Evolutionary conservation across 2,329 filamentous ascomycete species (phyloP), one percentile per base, ranked within the genome.

Genomic region (Dendrostoma leiphaemia): DNA sequence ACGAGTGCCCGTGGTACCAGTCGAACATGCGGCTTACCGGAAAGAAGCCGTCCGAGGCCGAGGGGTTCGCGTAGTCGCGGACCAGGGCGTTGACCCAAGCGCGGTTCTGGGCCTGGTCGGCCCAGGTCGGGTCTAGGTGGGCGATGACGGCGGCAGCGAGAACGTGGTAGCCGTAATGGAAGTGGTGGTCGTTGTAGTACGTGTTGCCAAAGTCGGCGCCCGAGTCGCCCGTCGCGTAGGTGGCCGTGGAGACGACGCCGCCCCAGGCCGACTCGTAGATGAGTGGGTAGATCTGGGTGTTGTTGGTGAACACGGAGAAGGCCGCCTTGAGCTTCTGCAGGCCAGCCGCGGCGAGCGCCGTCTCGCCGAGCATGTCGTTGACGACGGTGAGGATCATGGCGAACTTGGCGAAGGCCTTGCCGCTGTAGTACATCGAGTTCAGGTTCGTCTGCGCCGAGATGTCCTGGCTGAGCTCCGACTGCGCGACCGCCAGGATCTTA

Each of bases 1-100:
- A 97, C 55, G 88, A 91, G 76, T 97, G 94, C 2, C 93, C 94
- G 65, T 95, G 85, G 69, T 86, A 97, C 90, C 91, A 97, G 71
- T 97, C 94, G 65, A 97, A 97, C 53, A 78, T 83, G 46, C 94
- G 83, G 58, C 82, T 92, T 61, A 90, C 86, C 0, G 93, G 92
- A 69, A 95, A 97, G 62, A 84, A 84, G 26, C 79, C 76, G 66
- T 96, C 92, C 17, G 79, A 68, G 3, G 77, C 66, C 61, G 82
- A 86, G 0, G 91, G 86, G 69, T 96, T 96, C 43, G 91, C 87
- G 46, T 82, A 72, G 61, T 99, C 94, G 54, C 94, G 87, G 46
- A 94, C 86, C 43, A 99, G 78, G 60, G 82, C 84, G 68, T 97
- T 90, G 60, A 97, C 86, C 74, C 86, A 97, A 19, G 82, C 85